Percentiles rank a stretch among this genome's conserved stretches.
Evolutionary conservation across 2,329 filamentous ascomycete genomes (phyloP).

Genomic region (Chrysosporium keratinophilum): DNA sequence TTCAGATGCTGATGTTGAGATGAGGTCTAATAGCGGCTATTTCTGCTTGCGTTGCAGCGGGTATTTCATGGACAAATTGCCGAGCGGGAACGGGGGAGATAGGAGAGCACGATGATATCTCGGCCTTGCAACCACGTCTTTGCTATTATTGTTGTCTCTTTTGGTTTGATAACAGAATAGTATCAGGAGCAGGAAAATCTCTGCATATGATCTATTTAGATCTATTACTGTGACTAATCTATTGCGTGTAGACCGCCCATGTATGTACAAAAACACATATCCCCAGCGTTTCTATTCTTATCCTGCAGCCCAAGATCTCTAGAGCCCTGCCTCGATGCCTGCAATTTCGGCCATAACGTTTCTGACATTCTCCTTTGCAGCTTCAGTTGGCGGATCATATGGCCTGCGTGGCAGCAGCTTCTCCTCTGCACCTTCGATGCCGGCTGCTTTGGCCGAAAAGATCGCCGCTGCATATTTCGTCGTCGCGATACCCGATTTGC

Average conservation of each 20-base stretch:
- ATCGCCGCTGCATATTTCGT: slow-evolving; percentile 59
- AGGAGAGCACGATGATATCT: no score
- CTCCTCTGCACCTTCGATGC: slow-evolving; percentile 49
- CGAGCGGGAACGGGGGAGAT: not conserved
- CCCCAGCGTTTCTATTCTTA: not conserved
- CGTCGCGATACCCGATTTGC: slow-evolving; percentile 55
- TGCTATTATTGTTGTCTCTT: no score
- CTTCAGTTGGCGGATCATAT: slow-evolving; percentile 44
- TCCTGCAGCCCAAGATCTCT: not conserved
- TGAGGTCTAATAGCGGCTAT: not conserved
- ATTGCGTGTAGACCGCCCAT: not conserved
- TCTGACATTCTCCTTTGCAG: slow-evolving; percentile 36
- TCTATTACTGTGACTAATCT: not conserved
- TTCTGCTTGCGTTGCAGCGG: not conserved
- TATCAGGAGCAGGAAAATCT: no score
- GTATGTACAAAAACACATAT: not conserved
- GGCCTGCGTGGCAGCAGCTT: slow-evolving; percentile 51
- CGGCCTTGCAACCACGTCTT: no score
- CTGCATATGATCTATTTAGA: no score
- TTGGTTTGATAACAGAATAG: no score
- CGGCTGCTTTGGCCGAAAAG: slow-evolving; percentile 49
- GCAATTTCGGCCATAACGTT: slow-evolving; percentile 34
- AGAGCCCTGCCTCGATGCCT: slow-evolving; percentile 28
- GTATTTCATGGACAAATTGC: not conserved
- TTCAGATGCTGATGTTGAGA: no score